Percentiles rank a stretch among this genome's conserved stretches.
phyloP scores from a whole-genome alignment of 2,329 filamentous ascomycete genomes.

The Lasiodiplodia citricola region DNA sequence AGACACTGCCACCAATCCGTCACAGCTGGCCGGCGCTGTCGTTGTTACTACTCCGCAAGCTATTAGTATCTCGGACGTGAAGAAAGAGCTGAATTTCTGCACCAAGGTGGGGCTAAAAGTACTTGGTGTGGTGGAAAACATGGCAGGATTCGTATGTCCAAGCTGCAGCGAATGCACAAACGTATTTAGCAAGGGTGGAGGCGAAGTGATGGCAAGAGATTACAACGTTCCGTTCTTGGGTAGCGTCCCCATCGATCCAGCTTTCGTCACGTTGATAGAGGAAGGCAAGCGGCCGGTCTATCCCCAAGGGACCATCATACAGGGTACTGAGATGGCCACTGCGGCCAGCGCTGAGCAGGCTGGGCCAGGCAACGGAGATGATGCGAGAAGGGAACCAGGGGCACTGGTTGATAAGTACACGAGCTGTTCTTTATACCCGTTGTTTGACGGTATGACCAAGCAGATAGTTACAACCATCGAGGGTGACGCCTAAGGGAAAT shows the following conservation, averaged over 20 bases:
- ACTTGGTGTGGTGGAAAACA: conserved; percentile 94
- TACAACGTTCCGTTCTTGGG: conserved; percentile 85
- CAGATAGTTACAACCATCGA: conserved; percentile 52
- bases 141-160: conserved; percentile 88
- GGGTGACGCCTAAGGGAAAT: not conserved
- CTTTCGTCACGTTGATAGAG: conserved; percentile 87
- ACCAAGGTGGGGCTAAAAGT: conserved; percentile 79
- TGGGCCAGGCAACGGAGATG: conserved; percentile 34
- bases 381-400: conserved; percentile 36
- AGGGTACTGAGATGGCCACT: conserved; percentile 29
- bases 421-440: conserved; percentile 70
- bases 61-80: conserved; percentile 89
- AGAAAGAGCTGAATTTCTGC: conserved; percentile 95
- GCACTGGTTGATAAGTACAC: conserved; percentile 73
- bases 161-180: conserved; percentile 84
- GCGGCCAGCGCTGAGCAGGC: conserved; percentile 37
- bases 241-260: conserved; percentile 87
- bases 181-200: conserved; percentile 90
- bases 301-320: conserved; percentile 64
- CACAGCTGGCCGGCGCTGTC: conserved; percentile 83
- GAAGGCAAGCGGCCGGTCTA: conserved; percentile 70
- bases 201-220: conserved; percentile 85
- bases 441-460: conserved; percentile 70
- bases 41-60: conserved; percentile 97
- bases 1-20: conserved; percentile 48